Evolutionary conservation across 345 rosid species (phyloP).

Genomic region (Citropsis articulata): DNA sequence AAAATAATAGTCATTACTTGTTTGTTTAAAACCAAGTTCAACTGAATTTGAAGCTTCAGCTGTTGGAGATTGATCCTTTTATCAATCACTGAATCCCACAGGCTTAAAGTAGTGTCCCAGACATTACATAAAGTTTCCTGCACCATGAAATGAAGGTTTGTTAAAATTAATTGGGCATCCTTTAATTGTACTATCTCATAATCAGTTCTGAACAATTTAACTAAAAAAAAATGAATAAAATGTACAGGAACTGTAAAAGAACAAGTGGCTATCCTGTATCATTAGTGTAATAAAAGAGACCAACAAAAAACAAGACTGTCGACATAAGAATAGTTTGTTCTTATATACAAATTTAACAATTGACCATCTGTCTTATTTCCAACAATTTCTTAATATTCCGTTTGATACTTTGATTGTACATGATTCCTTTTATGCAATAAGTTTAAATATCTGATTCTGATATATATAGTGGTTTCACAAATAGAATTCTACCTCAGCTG

Average conservation of each 20-base stretch:
- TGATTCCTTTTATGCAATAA: background rate
- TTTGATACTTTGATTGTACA: background rate
- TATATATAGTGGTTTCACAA: background rate
- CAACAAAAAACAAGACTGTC: background rate
- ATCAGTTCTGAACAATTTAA: background rate
- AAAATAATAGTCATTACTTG: conserved; percentile 49
- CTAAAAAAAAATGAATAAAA: background rate
- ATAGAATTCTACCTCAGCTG: conserved; percentile 64
- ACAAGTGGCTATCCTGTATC: background rate
- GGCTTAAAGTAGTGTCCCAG: conserved; percentile 56
- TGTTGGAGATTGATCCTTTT: conserved; percentile 69
- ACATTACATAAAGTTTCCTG: conserved; percentile 76
- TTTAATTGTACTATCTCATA: background rate
- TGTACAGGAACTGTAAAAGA: background rate
- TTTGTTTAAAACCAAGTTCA: conserved; percentile 57
- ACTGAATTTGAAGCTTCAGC: conserved; percentile 71
- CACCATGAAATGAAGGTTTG: conserved; percentile 26
- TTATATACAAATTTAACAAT: background rate
- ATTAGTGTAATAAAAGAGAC: background rate
- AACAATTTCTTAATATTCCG: background rate
- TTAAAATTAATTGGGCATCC: conserved; percentile 4
- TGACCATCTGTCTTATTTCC: background rate
- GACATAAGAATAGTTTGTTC: background rate
- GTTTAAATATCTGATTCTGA: background rate
- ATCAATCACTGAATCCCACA: conserved; percentile 65